Evolutionary conservation across 805 yeast genomes (phyloP), one percentile per base, ranked within the genome.

Genomic region (Pichia manshurica): DNA sequence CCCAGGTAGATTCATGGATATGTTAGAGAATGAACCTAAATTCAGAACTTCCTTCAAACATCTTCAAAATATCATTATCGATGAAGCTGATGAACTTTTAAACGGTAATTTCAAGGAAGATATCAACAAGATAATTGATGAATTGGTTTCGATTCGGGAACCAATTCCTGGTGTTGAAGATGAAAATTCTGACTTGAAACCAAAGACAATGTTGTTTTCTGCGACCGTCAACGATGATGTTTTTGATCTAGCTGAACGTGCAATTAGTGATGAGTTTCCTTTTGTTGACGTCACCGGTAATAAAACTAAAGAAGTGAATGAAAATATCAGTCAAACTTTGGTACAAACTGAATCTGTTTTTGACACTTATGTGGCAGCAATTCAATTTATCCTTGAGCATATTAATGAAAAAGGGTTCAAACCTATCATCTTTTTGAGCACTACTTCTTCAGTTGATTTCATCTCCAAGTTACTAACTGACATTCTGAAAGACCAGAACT

Each of bases 31-130:
- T 48, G 74, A 72, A 21, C 67, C 65, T 25, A 64, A 62, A 15
- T 73, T 78, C 17, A 64, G 66, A 20, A 63, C 67, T 9, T 66
- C 73, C 35, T 82, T 88, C 63, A 62, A 65, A 35, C 65, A 70
- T 45, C 70, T 90, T 47, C 75, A 74, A 50, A 78, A 82, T 57
- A 73, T 86, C 51, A 82, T 89, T 35, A 78, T 87, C 53, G 97
- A 90, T 65, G 98, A 90, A 69, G 96, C 96, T 34, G 97, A 90
- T 67, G 78, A 93, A 57, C 68, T 90, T 44, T 72, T 90, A 51
- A 93, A 84, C 63, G 81, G 79, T 51, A 95, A 95, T 16, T 90
- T 91, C 64, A 81, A 77, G 57, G 77, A 74, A 35, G 84, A 79
- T 52, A 71, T 90, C 50, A 72, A 75, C 47, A 68, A 71, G 22